phyloP scores from a whole-genome alignment of 305 asterid genomes.

The Fraxinus angustifolia region DNA sequence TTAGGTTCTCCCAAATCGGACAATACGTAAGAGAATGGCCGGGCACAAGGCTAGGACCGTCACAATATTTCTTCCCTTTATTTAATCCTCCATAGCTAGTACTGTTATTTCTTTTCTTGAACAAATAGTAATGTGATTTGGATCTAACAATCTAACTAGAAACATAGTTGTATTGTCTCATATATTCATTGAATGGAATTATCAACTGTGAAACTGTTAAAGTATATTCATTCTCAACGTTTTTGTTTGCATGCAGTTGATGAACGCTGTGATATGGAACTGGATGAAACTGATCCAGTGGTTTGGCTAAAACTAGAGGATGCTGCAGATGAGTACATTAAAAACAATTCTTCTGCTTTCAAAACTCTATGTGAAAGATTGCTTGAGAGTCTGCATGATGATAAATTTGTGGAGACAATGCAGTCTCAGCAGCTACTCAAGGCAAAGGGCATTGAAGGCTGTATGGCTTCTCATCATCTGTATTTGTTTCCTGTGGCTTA shows the following conservation, averaged over 20 bases:
- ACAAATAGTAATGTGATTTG: background rate
- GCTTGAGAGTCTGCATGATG: slow-evolving; percentile 74
- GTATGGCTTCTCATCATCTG: slow-evolving; percentile 20
- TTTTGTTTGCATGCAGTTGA: slow-evolving; percentile 59
- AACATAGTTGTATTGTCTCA: background rate
- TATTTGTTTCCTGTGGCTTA: slow-evolving; percentile 20
- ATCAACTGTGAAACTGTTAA: background rate
- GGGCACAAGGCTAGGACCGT: background rate
- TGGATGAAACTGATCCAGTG: slow-evolving; percentile 96
- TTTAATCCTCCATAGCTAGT: slow-evolving; percentile 9
- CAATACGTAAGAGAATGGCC: background rate
- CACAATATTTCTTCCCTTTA: background rate
- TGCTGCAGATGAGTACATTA: slow-evolving; percentile 82
- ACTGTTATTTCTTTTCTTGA: background rate
- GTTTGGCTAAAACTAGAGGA: slow-evolving; percentile 84
- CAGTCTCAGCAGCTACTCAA: slow-evolving; percentile 57
- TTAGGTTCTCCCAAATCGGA: background rate
- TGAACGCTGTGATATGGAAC: slow-evolving; percentile 98
- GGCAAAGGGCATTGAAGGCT: slow-evolving; percentile 48
- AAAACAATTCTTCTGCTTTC: slow-evolving; percentile 56
- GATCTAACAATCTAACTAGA: background rate
- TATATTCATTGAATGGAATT: background rate
- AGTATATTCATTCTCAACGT: slow-evolving; percentile 1
- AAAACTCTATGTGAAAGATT: slow-evolving; percentile 75
- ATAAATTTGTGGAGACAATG: slow-evolving; percentile 50